Conservation (phyloP, 2,329 filamentous ascomycete species). For the Diaporthe vexans region DNA sequence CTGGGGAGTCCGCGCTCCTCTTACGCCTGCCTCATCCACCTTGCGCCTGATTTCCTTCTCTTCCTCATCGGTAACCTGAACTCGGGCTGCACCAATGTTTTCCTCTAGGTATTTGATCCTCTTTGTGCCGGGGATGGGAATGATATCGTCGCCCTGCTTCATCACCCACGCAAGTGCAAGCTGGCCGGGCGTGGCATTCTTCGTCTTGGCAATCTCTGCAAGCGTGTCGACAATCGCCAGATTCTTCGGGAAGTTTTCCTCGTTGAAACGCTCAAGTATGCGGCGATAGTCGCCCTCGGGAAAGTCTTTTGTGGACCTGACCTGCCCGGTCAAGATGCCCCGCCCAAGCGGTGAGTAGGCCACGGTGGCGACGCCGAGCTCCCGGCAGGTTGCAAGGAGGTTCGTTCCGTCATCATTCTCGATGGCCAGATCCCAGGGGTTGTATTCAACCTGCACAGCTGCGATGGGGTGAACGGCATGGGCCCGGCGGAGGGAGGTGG, state of each 20-base stretch:
- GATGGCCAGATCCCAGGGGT: slow-evolving; percentile 67
- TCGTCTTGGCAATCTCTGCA: slow-evolving; percentile 62
- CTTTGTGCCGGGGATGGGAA: slow-evolving; percentile 68
- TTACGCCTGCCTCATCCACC: slow-evolving; percentile 10
- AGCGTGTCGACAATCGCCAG: slow-evolving; percentile 66
- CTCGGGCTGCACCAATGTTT: slow-evolving; percentile 53
- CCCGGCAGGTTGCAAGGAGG: slow-evolving; percentile 65
- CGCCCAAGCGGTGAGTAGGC: slow-evolving; percentile 71
- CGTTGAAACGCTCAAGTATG: slow-evolving; percentile 60
- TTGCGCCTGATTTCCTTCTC: slow-evolving; percentile 10
- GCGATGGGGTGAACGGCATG: slow-evolving; percentile 49
- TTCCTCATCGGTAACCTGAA: slow-evolving; percentile 52
- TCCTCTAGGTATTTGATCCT: slow-evolving; percentile 60
- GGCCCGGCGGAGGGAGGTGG: slow-evolving; percentile 57
- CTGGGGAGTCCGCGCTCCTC: background rate
- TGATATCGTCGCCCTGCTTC: slow-evolving; percentile 66
- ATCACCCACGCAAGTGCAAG: slow-evolving; percentile 74
- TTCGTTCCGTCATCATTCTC: slow-evolving; percentile 61
- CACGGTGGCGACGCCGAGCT: slow-evolving; percentile 69
- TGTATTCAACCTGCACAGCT: slow-evolving; percentile 63
- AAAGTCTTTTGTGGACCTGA: slow-evolving; percentile 60
- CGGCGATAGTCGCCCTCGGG: slow-evolving; percentile 61
- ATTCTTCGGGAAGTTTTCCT: slow-evolving; percentile 68
- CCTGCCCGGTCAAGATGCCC: slow-evolving; percentile 66
- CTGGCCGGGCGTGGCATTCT: slow-evolving; percentile 67